Percentiles rank a stretch among this genome's conserved stretches.
phyloP scores from a whole-genome alignment of 2,329 filamentous ascomycete species.

The Pseudocercospora pini-densiflorae region DNA sequence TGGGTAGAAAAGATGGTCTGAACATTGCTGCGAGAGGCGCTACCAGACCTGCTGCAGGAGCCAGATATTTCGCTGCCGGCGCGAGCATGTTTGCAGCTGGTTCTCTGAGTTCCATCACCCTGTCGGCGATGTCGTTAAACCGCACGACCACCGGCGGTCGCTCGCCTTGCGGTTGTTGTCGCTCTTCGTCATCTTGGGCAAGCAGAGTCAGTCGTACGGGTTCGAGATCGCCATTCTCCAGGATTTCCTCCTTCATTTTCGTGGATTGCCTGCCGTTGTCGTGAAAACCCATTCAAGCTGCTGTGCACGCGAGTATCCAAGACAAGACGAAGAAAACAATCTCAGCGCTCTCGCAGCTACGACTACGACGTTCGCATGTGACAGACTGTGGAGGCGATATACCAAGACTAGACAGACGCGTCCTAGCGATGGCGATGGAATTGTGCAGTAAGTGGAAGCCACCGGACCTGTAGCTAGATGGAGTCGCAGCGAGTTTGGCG shows the following conservation, averaged over 20 bases:
- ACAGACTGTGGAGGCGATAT: constrained; percentile 1
- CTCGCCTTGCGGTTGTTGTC: constrained; percentile 18
- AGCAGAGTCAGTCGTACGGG: constrained; percentile 25
- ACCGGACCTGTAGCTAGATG: not conserved
- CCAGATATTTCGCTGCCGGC: constrained; percentile 20
- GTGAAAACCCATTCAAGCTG: constrained; percentile 23
- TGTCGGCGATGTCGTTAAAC: constrained; percentile 2
- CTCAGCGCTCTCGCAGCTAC: not conserved
- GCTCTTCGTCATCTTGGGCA: constrained; percentile 29
- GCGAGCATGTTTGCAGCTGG: constrained; percentile 16
- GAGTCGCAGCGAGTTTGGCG: not conserved
- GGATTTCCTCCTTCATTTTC: constrained; percentile 26
- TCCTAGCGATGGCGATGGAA: not conserved
- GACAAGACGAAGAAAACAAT: not conserved
- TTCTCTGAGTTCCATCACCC: not conserved
- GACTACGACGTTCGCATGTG: not conserved
- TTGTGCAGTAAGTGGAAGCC: not conserved
- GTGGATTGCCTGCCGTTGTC: constrained; percentile 19
- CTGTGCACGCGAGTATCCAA: not conserved
- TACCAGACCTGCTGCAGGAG: constrained; percentile 20
- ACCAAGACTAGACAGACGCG: constrained; percentile 2
- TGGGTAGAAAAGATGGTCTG: constrained; percentile 25
- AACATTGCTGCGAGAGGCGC: constrained; percentile 25
- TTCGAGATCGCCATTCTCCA: constrained; percentile 31
- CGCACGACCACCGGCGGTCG: constrained; percentile 1